Evolutionary conservation across 352 stramenopile genomes (phyloP), one percentile per base, ranked within the genome.

Genomic region (Globisporangium barbulae): DNA sequence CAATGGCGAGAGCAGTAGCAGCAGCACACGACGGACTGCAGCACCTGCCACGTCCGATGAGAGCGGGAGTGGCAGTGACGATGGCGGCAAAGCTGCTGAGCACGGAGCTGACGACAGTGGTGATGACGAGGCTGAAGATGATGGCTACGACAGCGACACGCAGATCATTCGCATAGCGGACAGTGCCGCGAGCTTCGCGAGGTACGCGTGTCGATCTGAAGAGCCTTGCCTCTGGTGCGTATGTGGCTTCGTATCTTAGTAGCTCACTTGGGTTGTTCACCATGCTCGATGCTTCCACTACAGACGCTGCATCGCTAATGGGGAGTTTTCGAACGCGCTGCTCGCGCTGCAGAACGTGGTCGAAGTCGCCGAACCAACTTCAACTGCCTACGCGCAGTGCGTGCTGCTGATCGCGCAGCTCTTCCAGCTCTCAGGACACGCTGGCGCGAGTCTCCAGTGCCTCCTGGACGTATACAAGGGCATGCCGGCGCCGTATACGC

Each of bases 401-500:
- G 63, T 78, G 10, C 53, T 89, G 15, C 75, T 84, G 25, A 57
- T 70, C 17, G 75, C 65, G 0, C 79, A 90, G 50, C 57, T 90
- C 5, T 62, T 85, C 13, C 64, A 65, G 47, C 67, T 70, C 31
- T 53, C 69, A 0, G 31, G 61, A 3, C 67, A 81, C 39, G 66
- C 67, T 3, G 62, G 81, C 21, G 58, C 68, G 47, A 74, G 73
- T 22, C 54, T 87, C 19, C 45, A 58, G 13, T 81, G 67, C 31
- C 61, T 90, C 53, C 50, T 83, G 52, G 72, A 63, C 49, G 48
- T 90, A 4, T 82, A 74, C 44, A 68, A 63, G n/a, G 33, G 54
- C 10, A 85, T 88, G 76, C 81, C 81, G 5, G 17, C 67, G 3
- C 79, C 79, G 5, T 87, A 89, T 53, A 75, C 63, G 12, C 25